Evolutionary conservation across 192 early-diverging fungal species (phyloP), one percentile per base, ranked within the genome.

Genomic region (Tieghemiomyces parasiticus): DNA sequence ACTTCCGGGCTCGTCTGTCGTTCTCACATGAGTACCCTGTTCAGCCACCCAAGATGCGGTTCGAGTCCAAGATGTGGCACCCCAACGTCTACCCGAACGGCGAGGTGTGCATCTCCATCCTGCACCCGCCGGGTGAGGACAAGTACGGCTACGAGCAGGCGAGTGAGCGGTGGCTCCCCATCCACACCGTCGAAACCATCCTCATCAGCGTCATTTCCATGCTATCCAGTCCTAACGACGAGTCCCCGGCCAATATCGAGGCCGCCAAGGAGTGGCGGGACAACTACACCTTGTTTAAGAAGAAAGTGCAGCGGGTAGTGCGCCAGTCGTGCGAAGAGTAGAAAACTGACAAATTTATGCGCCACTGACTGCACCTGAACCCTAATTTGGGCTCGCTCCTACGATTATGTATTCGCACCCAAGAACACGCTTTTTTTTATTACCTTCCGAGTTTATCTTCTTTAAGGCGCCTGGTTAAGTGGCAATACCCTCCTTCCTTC

Each of bases 21-120:
- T 91, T 90, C 67, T 83, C 88, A 19, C 58, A 65, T 54, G 71
- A 81, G 35, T 98, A 96, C 63, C 94, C 92, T 33, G 73, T 80
- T 46, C 78, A 81, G 78, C 95, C 95, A 25, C 95, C 95, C 29
- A 84, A 81, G 60, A 79, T 98, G 81, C 76, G 61, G 48, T 98
- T 98, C 67, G 66, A 76, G 9, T 80, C 78, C 46, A 78, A 91
- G n/a, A 82, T 98, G 66, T 94, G 87, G 80, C 95, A 98, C 64
- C 95, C 95, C 33, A 98, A 90, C 67, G 85, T 95, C 4, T 93
- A 95, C 68, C 72, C 77, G 13, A 77, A 91, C 69, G 95, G 95
- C 19, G 78, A 81, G 28, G 92, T 98, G 20, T 96, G 93, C 69
- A 96, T 98, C 53, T 91, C 90, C n/a, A 98, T 98, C 65, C 71